Evolutionary conservation across 73 alveolate genomes (phyloP), one percentile per base, ranked within the genome.

Genomic region (Paramecium sexaurelia): DNA sequence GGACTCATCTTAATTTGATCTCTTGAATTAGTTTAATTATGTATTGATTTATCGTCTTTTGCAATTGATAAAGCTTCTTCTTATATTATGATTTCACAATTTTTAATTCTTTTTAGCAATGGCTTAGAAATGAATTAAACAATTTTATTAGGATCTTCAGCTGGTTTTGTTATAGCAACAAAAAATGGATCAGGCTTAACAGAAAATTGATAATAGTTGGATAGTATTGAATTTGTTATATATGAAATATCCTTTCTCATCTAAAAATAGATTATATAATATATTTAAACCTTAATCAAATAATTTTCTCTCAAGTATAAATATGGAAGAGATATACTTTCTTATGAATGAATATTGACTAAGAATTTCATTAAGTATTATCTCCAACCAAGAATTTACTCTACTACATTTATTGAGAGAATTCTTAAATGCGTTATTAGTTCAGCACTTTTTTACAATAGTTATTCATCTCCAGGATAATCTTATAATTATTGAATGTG

Each of bases 401-500:
- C 86, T 36, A 71, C 86, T 9, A 71, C 86, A 71, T 71, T 71
- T 15, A 71, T 71, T 11, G 86, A 71, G 7, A 71, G 43, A 35
- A 71, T 71, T 33, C 86, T 71, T 71, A 71, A 71, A 71, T 71
- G 86, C 35, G 86, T 71, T 33, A 71, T 71, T 33, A 71, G 17
- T 71, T 71, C 86, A 27, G 86, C 86, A 71, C 86, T 71, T 36
- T 71, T 71, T 29, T 29, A 24, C 4, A 71, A 27, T 19, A 35
- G 56, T 36, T 71, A 33, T 36, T 71, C 57, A 37, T 37, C 56
- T 71, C 56, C 86, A 27, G 55, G 55, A 36, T 15, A 33, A 19
- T 71, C 86, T 6, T 8, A 20, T 0, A 71, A 27, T 36, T 33
- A 33, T 29, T 71, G 47, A 37, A 71, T 71, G 4, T 32, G 55